Base-by-base conservation (phyloP, 2,329 filamentous ascomycete species). In the Claviceps sp. region DNA sequence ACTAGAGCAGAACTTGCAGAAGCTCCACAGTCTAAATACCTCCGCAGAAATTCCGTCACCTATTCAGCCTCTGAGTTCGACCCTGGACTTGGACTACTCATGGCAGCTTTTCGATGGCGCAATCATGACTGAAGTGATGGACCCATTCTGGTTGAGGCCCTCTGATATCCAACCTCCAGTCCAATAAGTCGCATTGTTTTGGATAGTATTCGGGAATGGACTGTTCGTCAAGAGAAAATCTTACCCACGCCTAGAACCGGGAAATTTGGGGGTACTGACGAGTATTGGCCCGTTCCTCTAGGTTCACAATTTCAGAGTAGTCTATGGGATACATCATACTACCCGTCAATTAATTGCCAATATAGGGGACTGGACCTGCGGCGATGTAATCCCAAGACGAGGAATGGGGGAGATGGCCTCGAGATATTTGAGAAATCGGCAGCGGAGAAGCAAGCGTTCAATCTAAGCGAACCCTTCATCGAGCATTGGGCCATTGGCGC, bases 1-100 rank as follows among this genome's bases (percentile, higher is more conserved):
- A 13, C 55, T 66, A 1, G 62, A 65, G 42, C 55, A 59, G 38
- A 61, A 60, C 47, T 54, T 65, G 1, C 56, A 60, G 22, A 56
- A 56, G 0, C 50, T 65, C 2, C 57, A 60, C 11, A 61, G 58
- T 0, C 62, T 63, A 8, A 50, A 17, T 39, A 22, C 52, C 5
- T 42, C 51, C 13, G 37, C 48, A 13, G 48, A 19, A 16, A 26
- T n/a, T 1, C 48, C 45, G 10, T 40, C 30, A 2, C 57, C 54
- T 4, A 55, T 57, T 2, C 53, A 52, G 8, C 54, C 54, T 2
- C 54, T 50, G 3, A 50, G 54, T 14, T 51, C 53, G n/a, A 51
- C 19, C 37, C 39, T 51, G 16, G 47, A 44, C 30, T 38, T 58
- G 34, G 57, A 58, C 41, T 56, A 54, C 17, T 57, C 56, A 7